Evolutionary conservation across 2,329 filamentous ascomycete genomes (phyloP), one percentile per base, ranked within the genome.

Genomic region (Huntiella savannae): DNA sequence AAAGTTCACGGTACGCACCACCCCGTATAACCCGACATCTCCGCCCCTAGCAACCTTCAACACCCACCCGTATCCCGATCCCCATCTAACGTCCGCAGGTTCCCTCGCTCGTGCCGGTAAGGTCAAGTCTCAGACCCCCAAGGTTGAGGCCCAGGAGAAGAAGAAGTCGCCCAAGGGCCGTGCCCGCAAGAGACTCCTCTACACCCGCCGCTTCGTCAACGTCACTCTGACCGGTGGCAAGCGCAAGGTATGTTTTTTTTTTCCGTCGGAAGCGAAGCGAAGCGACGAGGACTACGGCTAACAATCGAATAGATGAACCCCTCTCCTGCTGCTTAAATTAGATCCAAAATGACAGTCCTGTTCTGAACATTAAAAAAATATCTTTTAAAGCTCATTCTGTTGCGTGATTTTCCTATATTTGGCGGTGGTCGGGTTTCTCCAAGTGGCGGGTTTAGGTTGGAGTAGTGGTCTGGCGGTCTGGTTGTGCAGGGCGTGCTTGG

Each of bases 161-260:
- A 73, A 82, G 71, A 95, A 96, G 82, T 75, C 71, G 59, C 86
- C 88, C 64, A 95, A 95, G 79, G 88, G 88, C 63, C 86, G 88
- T 63, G 88, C 88, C 59, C 85, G 91, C 73, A 96, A 96, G 86
- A 79, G 88, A 63, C 79, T 92, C 66, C 79, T 77, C 67, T 95
- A 95, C 78, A 94, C 85, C 59, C 82, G 88, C 66, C 86, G 88
- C 62, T 96, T 96, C 74, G 87, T 96, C 59, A 95, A 96, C 71
- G 86, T 96, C 64, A 91, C 84, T 62, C 76, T 94, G 70, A 92
- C 87, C 56, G 87, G 86, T 68, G 88, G 88, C 72, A 96, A 96
- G 87, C 77, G 88, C 69, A 95, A 95, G 85, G 85, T 91, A 53
- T 7, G 48, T 35, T 45, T 11, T 32, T 32, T 11, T n/a, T 16